Base-by-base conservation (phyloP, 1,284 basidiomycete species). In the Coniferiporia sulphurascens region DNA sequence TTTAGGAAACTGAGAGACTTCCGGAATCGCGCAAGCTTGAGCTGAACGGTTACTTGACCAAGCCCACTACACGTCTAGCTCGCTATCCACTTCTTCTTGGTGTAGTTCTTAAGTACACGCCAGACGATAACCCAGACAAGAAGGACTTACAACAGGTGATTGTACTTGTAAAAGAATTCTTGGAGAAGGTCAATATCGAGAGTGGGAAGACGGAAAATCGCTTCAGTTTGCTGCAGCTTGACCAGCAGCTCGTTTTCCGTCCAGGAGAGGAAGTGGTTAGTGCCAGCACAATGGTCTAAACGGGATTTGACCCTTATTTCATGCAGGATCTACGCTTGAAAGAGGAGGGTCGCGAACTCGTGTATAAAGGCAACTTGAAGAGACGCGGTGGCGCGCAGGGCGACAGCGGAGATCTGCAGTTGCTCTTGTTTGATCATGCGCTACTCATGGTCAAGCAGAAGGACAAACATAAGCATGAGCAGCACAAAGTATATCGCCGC, bases 351-450 rank as follows among this genome's bases (percentile, higher is more conserved):
- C 85, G 97, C 19, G 91, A 98, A 75, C 82, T 99, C 64, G 84
- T 99, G 38, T 94, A 93, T 77, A 98, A 95, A 73, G 95, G 95
- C n/a, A 78, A 87, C 36, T 78, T 99, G 67, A 98, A 94, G 73
- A 92, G 94, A 70, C 85, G 95, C 5, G 95, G 95, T 53, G 76
- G 78, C 4, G 76, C 77, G 4, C 81, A 89, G 66, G 86, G 86
- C 66, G 91, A 93, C 67, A 88, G 79, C 64, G 89, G 94, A 6
- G 96, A 99, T 71, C 78, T 98, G 57, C 85, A 94, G 66, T 90
- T 97, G 4, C 98, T 97, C 78, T 76, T 99, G 65, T 98, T 99
- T 69, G 97, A 99, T 71, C 96, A 99, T 74, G 95, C 95, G 0
- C 76, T 99, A 56, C 77, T 99, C 49, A 93, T 99, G 82, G 95